Base-by-base conservation (phyloP, 345 rosid species). In the Punica granatum region DNA sequence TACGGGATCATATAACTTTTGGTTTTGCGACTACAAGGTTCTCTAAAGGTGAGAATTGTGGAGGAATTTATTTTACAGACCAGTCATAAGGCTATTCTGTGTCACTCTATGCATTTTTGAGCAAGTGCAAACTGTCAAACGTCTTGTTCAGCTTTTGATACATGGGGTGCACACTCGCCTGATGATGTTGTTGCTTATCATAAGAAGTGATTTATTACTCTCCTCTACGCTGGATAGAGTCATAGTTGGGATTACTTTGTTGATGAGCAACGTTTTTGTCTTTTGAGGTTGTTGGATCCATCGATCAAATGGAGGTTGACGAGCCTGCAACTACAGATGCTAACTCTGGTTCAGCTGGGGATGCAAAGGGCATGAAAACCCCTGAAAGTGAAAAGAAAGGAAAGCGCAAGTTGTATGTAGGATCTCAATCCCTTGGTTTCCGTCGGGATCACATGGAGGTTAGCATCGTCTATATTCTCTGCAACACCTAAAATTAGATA, bases 401-500 rank as follows among this genome's bases (percentile, higher is more conserved):
- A 18, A 94, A 88, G 54, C 86, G 90, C 23, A 87, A 85, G 72
- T 78, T 95, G 66, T 90, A 87, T 70, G 94, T 95, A 37, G 98
- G 99, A 49, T 85, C 92, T 78, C 99, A 95, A 73, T 77, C 97
- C 36, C 76, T 92, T 74, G 96, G 85, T 60, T 92, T 84, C 74
- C 98, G 94, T 30, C 84, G 91, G 11, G 97, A 95, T 73, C 80
- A 90, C 75, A 92, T 95, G 97, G 99, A 92, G 97, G 98, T 92
- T 43, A 23, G 81, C 68, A 69, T 69, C 32, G 0, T 63, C 15
- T 12, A 28, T 63, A n/a, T 63, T 16, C 21, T 39, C 3, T 15
- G 26, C 35, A 6, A 37, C 7, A 16, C 18, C 8, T 12, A 34
- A 15, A 25, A 37, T 26, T 10, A 30, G 4, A 19, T 21, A n/a